phyloP scores from a whole-genome alignment of 2,329 filamentous ascomycete genomes.

The Stachybotrys echinatus region DNA sequence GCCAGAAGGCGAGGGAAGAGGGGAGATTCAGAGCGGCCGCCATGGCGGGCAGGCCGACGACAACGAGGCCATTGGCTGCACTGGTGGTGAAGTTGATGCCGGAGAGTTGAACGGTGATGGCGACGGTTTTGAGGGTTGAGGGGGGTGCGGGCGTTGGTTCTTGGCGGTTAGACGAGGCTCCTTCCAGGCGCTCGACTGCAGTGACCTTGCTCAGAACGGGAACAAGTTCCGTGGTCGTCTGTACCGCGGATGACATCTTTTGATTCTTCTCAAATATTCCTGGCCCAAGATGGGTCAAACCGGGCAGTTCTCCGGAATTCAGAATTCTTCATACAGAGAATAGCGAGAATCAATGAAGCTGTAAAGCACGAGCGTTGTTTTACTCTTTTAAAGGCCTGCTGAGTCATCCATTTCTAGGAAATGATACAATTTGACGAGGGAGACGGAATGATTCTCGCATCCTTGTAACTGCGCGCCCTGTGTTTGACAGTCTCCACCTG shows the following conservation, averaged over 20 bases:
- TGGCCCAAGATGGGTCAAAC: too few species aligned
- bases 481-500: too few species aligned
- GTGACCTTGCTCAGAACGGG: not conserved
- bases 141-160: not conserved
- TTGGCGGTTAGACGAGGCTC: not conserved
- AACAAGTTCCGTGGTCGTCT: not conserved
- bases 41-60: constrained; percentile 35
- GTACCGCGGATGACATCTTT: not conserved
- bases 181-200: not conserved
- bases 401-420: too few species aligned
- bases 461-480: too few species aligned
- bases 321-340: too few species aligned
- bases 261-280: too few species aligned
- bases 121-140: constrained; percentile 10
- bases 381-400: too few species aligned
- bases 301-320: too few species aligned
- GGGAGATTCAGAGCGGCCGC: constrained; percentile 27
- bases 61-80: constrained; percentile 21
- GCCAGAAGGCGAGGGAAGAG: constrained; percentile 30
- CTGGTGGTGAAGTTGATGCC: constrained; percentile 18
- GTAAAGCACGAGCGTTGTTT: too few species aligned
- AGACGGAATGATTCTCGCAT: too few species aligned
- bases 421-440: too few species aligned
- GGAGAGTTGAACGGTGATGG: constrained; percentile 14
- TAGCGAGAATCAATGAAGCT: too few species aligned